Conservation (phyloP, 768 basidiomycete species). For the Mycena olivaceomarginata region DNA sequence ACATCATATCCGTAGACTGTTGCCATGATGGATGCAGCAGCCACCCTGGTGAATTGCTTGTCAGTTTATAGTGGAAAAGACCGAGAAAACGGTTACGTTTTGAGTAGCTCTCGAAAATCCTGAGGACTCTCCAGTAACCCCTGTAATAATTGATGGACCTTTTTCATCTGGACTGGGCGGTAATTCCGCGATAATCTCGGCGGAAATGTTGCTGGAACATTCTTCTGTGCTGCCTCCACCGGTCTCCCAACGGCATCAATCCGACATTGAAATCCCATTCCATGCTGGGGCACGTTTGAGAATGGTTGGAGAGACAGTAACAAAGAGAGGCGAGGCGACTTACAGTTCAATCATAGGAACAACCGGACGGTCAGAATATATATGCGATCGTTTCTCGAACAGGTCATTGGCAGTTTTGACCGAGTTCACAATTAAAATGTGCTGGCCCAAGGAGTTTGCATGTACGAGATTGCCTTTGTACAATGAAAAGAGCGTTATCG, state of each 20-base stretch:
- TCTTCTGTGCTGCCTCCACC: conserved; percentile 55
- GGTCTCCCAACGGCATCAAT: conserved; percentile 52
- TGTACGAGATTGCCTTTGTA: conserved; percentile 48
- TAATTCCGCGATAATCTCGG: conserved; percentile 45
- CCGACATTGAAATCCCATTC: conserved; percentile 56
- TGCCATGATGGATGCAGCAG: conserved; percentile 17
- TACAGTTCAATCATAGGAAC: conserved; percentile 43
- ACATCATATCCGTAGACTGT: conserved; percentile 53
- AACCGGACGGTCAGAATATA: conserved; percentile 48
- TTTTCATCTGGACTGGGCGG: conserved; percentile 47
- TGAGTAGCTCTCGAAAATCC: conserved; percentile 37
- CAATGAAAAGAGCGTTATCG: neutral
- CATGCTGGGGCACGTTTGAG: conserved; percentile 41
- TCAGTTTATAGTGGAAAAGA: neutral
- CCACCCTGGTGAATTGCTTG: neutral
- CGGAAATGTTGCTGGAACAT: conserved; percentile 54
- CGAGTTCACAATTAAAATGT: conserved; percentile 53
- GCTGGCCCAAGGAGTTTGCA: conserved; percentile 45
- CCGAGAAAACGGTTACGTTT: neutral
- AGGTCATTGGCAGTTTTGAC: conserved; percentile 49
- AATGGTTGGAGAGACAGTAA: neutral
- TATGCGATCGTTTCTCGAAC: conserved; percentile 47
- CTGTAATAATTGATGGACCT: conserved; percentile 47
- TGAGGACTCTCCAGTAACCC: conserved; percentile 41
- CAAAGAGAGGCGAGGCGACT: too few relatives aligned